Evolutionary conservation across 2,329 filamentous ascomycete species (phyloP).

Genomic region (Stenocarpella maydis): DNA sequence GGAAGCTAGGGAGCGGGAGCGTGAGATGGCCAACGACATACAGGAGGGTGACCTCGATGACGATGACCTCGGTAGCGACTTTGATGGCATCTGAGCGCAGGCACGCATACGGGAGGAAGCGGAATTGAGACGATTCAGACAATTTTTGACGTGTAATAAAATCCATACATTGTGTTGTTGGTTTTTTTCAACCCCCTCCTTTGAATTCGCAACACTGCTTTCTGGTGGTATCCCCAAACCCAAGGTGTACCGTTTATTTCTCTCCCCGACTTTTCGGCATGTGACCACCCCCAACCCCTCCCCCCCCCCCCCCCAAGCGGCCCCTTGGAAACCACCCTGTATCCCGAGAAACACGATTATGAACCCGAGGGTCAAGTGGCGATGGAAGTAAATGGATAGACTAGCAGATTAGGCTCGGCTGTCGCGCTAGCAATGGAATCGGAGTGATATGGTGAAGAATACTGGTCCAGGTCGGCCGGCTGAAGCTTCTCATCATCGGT

Average conservation of each 20-base stretch:
- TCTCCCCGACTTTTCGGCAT: conserved; percentile 5
- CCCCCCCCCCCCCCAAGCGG: no score
- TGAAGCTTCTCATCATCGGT: background rate
- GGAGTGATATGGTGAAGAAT: conserved; percentile 7
- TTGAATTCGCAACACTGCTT: conserved; percentile 6
- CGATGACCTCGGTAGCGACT: conserved; percentile 93
- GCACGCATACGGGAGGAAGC: background rate
- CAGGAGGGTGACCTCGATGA: conserved; percentile 97
- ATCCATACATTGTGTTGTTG: conserved; percentile 30
- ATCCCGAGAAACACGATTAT: conserved; percentile 8
- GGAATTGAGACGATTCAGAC: conserved; percentile 21
- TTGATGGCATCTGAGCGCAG: conserved; percentile 83
- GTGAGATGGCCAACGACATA: conserved; percentile 98
- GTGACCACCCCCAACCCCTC: background rate
- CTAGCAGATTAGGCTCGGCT: conserved; percentile 25
- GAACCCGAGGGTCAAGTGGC: background rate
- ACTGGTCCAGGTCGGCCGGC: background rate
- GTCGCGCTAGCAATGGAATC: conserved; percentile 25
- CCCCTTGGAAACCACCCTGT: background rate
- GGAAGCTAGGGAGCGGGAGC: conserved; percentile 94
- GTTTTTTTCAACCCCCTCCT: background rate
- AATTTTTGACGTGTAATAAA: conserved; percentile 31
- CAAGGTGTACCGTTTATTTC: background rate
- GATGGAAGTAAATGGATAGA: conserved; percentile 24
- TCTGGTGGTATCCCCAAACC: background rate